These are phyloP conservation scores for Plasmodium relictum DNA, from an alignment of 169 alveolate species.

Conservation along the genomic window DNA sequence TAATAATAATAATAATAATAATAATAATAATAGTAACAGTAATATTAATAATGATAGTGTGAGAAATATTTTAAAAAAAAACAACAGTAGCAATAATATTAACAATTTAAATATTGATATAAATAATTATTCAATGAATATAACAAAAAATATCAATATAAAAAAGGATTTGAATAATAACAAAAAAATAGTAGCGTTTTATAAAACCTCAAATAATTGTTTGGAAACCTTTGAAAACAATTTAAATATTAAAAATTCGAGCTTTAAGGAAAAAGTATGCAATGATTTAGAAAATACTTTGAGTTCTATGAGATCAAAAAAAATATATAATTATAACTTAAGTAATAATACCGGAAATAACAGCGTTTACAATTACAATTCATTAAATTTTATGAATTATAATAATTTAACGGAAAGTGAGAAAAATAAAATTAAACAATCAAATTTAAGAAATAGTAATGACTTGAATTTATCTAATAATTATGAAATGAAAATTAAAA, in stretches of 20 bases:
- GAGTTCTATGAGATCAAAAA: not conserved
- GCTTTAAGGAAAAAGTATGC: not conserved
- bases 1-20: not conserved
- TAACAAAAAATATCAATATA: constrained; percentile 2
- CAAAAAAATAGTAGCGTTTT: not conserved
- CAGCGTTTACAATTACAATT: not conserved
- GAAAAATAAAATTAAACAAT: not conserved
- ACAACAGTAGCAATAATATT: not conserved
- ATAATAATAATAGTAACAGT: not conserved
- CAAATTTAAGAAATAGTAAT: constrained; percentile 7
- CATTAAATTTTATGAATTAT: not conserved
- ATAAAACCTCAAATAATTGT: not conserved
- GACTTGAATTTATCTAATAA: constrained; percentile 6
- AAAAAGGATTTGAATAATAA: constrained; percentile 18
- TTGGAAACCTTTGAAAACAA: not conserved
- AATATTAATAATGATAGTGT: not conserved
- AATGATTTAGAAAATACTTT: constrained; percentile 1
- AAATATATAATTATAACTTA: not conserved
- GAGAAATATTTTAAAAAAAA: not conserved
- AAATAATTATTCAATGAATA: not conserved
- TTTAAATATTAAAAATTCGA: not conserved
- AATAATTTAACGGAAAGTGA: not conserved
- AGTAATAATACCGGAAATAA: not conserved
- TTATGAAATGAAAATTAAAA: constrained; percentile 6
- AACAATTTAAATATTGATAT: not conserved